These are phyloP conservation scores for Boletus vermiculosoides DNA, from an alignment of 768 basidiomycete species.

Conservation along the genomic window DNA sequence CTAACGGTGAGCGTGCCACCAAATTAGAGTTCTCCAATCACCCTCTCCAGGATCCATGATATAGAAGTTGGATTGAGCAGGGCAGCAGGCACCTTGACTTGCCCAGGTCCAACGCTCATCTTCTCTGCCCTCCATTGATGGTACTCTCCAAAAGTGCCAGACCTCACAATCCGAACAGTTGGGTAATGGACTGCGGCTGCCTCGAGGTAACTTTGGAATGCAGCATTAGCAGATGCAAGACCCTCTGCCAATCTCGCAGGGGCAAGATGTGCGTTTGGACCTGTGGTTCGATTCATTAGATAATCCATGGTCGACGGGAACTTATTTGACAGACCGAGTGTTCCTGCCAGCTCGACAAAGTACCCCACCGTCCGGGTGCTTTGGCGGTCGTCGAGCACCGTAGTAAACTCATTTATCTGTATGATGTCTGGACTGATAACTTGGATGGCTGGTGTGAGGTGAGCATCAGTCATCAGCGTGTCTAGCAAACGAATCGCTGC, in stretches of 20 bases:
- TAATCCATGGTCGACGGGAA: not conserved
- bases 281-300: not conserved
- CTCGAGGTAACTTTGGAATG: not conserved
- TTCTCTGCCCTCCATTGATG: not conserved
- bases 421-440: not conserved
- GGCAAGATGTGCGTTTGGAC: not conserved
- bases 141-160: not conserved
- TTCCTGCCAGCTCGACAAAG: not conserved
- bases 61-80: too few species aligned
- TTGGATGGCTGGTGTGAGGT: not conserved
- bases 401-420: not conserved
- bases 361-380: not conserved
- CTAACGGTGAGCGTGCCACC: too few species aligned
- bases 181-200: not conserved
- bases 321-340: not conserved
- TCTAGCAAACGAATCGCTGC: not conserved
- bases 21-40: too few species aligned
- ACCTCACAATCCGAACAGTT: not conserved
- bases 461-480: not conserved
- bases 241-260: not conserved
- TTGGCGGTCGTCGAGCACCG: not conserved
- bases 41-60: too few species aligned
- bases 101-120: not conserved
- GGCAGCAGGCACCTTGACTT: too few species aligned
- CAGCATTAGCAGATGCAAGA: not conserved